Percentiles rank a stretch among this genome's conserved stretches.
Conservation (phyloP, 2,329 filamentous ascomycete species). For the Paraconiothyrium brasiliense region DNA sequence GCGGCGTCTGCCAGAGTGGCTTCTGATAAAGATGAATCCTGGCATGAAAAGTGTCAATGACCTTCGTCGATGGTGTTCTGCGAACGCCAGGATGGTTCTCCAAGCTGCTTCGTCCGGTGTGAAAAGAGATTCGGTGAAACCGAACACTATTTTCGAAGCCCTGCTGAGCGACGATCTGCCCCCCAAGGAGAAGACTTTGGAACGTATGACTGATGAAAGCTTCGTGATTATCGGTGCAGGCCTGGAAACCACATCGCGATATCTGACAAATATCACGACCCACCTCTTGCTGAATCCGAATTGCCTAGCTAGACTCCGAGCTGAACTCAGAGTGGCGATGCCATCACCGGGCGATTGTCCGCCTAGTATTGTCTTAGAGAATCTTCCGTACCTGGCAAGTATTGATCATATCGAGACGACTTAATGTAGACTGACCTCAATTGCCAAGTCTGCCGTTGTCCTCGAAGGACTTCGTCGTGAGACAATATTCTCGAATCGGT, state of each 20-base stretch:
- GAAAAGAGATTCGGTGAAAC: background rate
- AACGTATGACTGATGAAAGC: constrained; percentile 44
- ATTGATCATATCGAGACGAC: background rate
- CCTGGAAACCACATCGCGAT: constrained; percentile 43
- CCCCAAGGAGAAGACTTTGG: constrained; percentile 34
- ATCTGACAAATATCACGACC: constrained; percentile 19
- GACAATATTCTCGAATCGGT: constrained; percentile 22
- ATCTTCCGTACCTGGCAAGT: constrained; percentile 25
- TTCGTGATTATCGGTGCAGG: constrained; percentile 43
- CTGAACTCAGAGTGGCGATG: constrained; percentile 18
- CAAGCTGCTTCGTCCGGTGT: background rate
- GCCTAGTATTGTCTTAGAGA: constrained; percentile 19
- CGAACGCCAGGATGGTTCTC: background rate
- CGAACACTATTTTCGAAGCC: constrained; percentile 20
- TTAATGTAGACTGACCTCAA: background rate
- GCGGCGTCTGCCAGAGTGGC: constrained; percentile 3
- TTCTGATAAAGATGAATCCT: background rate
- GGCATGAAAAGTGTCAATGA: background rate
- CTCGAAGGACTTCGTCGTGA: constrained; percentile 22
- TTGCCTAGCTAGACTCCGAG: constrained; percentile 16
- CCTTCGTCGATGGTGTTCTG: constrained; percentile 9
- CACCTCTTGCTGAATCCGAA: constrained; percentile 19
- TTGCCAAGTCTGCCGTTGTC: constrained; percentile 21
- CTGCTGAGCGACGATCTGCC: constrained; percentile 19
- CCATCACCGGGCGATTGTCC: constrained; percentile 10